These are phyloP conservation scores for Talinum fruticosum DNA, from an alignment of 148 eudicot species.

Conservation along the genomic window DNA sequence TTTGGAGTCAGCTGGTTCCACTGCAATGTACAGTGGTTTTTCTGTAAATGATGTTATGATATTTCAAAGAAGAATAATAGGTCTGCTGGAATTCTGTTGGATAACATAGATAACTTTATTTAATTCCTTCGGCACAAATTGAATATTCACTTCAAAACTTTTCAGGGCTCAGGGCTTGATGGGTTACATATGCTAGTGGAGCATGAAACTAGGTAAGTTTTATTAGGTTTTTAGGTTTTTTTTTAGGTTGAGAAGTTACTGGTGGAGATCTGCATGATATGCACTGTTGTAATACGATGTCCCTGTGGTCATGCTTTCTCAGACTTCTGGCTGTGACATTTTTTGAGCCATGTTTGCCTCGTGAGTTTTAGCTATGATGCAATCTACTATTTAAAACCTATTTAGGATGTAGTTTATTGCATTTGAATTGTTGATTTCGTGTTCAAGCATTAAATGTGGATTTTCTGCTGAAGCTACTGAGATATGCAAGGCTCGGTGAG, in stretches of 20 bases:
- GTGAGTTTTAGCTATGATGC: neutral
- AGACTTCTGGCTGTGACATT: slow-evolving; percentile 7
- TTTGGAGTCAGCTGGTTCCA: slow-evolving; percentile 1
- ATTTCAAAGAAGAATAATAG: slow-evolving; percentile 6
- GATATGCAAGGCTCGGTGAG: neutral
- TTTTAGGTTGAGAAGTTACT: slow-evolving; percentile 13
- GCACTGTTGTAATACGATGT: slow-evolving; percentile 15
- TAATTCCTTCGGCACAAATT: slow-evolving; percentile 23
- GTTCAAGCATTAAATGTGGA: neutral
- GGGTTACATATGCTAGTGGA: slow-evolving; percentile 37
- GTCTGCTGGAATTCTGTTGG: slow-evolving; percentile 16
- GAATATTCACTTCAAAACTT: slow-evolving; percentile 45
- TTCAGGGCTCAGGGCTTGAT: slow-evolving; percentile 55
- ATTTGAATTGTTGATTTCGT: neutral
- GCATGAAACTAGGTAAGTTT: slow-evolving; percentile 39
- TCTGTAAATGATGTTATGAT: slow-evolving; percentile 8
- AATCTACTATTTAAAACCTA: slow-evolving; percentile 3
- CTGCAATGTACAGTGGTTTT: slow-evolving; percentile 12
- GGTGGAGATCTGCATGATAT: slow-evolving; percentile 8
- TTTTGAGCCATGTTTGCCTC: slow-evolving; percentile 8
- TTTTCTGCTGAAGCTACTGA: neutral
- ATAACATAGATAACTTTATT: slow-evolving; percentile 5
- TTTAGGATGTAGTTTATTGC: neutral
- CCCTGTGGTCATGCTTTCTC: slow-evolving; percentile 18
- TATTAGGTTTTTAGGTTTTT: slow-evolving; percentile 16